Base-by-base conservation (phyloP, 2,329 filamentous ascomycete genomes). In the Colletotrichum horii region DNA sequence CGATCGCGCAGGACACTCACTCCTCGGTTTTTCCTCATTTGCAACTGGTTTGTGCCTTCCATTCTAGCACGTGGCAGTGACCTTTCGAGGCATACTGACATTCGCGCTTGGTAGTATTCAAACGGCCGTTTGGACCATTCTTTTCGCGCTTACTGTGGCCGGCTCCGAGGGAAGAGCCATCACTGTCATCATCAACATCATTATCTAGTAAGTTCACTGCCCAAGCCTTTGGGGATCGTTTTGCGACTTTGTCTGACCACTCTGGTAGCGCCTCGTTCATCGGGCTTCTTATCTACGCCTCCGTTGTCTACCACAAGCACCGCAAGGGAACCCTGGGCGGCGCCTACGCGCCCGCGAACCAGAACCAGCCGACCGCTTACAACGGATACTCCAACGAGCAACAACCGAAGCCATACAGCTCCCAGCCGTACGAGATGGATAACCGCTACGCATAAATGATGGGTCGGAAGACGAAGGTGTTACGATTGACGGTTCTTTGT, bases 11-110 rank as follows among this genome's bases (percentile, higher is more conserved):
- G 81, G 15, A 83, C 80, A 2, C 78, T 84, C 4, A 79, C 68
- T 26, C 83, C 83, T 7, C 69, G 64, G n/a, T 82, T 84, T 71
- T 84, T 84, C 79, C 78, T 84, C n/a, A 73, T 79, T 56, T 70
- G 79, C 69, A 76, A 76, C 22, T 70, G 67, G 67, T 70, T 9
- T 9, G 67, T 62, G 22, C n/a, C 62, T 14, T 19, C 19, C 6
- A 19, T n/a, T 30, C 16, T 14, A 22, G 8, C 8, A 19, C 15
- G 43, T 19, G 30, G 11, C 30, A 32, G 32, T 11, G 32, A 32
- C 19, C 19, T 12, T 3, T 48, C 6, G n/a, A 11, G 4, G 43
- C 43, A 48, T 48, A 22, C 43, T 48, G 43, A 48, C 43, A 52
- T 24, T 7, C n/a, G 9, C 8, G n/a, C 8, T n/a, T 24, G 82